These are phyloP conservation scores for Ormosia semicastrata DNA, from an alignment of 306 rosid species.

Conservation along the genomic window DNA sequence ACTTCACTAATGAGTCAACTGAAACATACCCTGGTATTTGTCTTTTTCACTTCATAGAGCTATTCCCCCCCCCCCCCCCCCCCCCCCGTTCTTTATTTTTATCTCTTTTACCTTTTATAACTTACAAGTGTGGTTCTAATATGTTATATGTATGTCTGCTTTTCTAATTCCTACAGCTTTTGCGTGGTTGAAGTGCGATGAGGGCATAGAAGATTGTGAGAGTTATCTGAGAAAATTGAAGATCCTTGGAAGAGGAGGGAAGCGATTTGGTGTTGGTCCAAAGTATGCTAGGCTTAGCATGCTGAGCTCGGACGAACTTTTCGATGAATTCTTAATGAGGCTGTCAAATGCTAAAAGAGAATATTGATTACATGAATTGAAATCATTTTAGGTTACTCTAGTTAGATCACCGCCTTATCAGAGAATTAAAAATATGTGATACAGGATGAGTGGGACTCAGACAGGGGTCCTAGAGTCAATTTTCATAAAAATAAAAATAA, in stretches of 20 bases:
- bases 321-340: conserved; percentile 47
- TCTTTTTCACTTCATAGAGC: background rate
- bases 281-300: conserved; percentile 57
- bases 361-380: background rate
- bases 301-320: conserved; percentile 45
- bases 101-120: background rate
- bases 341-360: conserved; percentile 32
- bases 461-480: background rate
- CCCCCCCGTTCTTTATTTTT: background rate
- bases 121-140: background rate
- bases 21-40: conserved; percentile 58
- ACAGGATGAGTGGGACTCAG: background rate
- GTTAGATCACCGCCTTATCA: background rate
- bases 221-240: conserved; percentile 42
- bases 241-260: conserved; percentile 53
- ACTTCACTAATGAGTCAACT: conserved; percentile 42
- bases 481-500: background rate
- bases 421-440: background rate
- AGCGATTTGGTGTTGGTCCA: conserved; percentile 52
- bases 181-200: conserved; percentile 71
- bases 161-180: conserved; percentile 40
- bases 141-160: background rate
- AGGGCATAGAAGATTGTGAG: conserved; percentile 46
- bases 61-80: too few relatives aligned
- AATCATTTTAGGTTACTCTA: background rate